These are phyloP conservation scores for Phytophthora vignae DNA, from an alignment of 352 stramenopile species.

Conservation along the genomic window DNA sequence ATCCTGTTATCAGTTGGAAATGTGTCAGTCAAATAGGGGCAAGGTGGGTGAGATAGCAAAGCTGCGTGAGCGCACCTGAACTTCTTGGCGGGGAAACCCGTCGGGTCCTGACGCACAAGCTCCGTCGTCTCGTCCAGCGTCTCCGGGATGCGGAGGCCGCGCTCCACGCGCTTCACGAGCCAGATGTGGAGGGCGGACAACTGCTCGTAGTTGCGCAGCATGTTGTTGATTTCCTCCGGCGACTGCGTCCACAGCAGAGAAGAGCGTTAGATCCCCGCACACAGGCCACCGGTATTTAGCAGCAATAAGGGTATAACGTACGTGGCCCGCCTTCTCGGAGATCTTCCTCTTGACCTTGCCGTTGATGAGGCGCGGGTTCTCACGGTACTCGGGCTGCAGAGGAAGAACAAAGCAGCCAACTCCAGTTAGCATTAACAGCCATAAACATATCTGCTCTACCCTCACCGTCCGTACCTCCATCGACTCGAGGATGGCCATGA, in stretches of 20 bases:
- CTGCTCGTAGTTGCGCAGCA: slow-evolving; percentile 88
- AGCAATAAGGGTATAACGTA: slow-evolving; percentile 39
- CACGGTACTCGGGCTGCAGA: slow-evolving; percentile 64
- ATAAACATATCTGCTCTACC: not conserved
- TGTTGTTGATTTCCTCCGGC: slow-evolving; percentile 88
- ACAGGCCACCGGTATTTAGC: not conserved
- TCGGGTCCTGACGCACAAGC: slow-evolving; percentile 82
- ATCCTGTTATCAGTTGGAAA: slow-evolving; percentile 37
- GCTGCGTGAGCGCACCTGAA: slow-evolving; percentile 60
- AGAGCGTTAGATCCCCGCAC: not conserved
- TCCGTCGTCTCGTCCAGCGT: slow-evolving; percentile 83
- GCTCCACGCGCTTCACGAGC: slow-evolving; percentile 85
- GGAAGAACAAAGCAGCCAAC: not conserved
- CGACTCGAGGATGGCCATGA: slow-evolving; percentile 81
- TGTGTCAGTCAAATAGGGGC: slow-evolving; percentile 11
- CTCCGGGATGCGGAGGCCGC: slow-evolving; percentile 74
- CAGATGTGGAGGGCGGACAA: slow-evolving; percentile 76
- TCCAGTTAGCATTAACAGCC: not conserved
- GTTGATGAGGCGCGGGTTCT: slow-evolving; percentile 82
- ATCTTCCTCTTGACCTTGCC: slow-evolving; percentile 88
- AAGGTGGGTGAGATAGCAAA: not conserved
- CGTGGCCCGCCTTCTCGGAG: slow-evolving; percentile 81
- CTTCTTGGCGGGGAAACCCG: slow-evolving; percentile 86
- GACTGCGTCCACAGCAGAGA: slow-evolving; percentile 43
- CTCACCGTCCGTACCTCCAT: slow-evolving; percentile 56